Evolutionary conservation across 1,139 yeast species (phyloP).

Genomic region (Torulaspora pretoriensis): DNA sequence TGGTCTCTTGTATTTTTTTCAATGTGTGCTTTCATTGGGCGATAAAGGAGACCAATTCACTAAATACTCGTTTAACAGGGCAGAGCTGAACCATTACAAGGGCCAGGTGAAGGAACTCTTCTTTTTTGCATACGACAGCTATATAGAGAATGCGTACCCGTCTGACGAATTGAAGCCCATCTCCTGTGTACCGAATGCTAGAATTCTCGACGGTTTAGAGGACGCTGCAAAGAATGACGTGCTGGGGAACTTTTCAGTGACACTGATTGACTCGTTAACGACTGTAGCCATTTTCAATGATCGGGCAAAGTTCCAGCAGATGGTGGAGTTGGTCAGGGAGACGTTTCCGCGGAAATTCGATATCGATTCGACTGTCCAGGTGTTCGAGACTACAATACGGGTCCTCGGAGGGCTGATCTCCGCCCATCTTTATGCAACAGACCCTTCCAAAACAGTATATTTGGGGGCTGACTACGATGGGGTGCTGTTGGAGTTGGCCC

Average conservation of each 20-base stretch:
- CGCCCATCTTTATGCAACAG: constrained; percentile 69
- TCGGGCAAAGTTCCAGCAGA: constrained; percentile 48
- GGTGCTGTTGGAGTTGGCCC: constrained; percentile 60
- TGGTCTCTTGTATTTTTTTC: constrained; percentile 1
- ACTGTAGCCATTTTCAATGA: constrained; percentile 72
- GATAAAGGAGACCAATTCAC: neutral
- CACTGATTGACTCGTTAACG: constrained; percentile 75
- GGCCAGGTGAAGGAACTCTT: constrained; percentile 56
- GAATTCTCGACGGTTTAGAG: constrained; percentile 50
- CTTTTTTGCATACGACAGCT: constrained; percentile 73
- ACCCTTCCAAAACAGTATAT: constrained; percentile 45
- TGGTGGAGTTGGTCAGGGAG: constrained; percentile 46
- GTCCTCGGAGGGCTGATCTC: constrained; percentile 75
- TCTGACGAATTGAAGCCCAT: constrained; percentile 78
- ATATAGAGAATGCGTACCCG: constrained; percentile 70
- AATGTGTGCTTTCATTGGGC: neutral
- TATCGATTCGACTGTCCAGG: constrained; percentile 70
- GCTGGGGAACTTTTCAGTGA: constrained; percentile 75
- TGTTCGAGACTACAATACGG: constrained; percentile 79
- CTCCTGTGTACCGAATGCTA: constrained; percentile 63
- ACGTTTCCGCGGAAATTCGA: constrained; percentile 44
- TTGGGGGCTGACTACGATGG: constrained; percentile 56
- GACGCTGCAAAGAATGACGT: constrained; percentile 75
- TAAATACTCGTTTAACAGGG: constrained; percentile 42
- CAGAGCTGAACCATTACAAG: constrained; percentile 46